phyloP scores from a whole-genome alignment of 2,329 filamentous ascomycete genomes.

The Botrytis sinoallii region DNA sequence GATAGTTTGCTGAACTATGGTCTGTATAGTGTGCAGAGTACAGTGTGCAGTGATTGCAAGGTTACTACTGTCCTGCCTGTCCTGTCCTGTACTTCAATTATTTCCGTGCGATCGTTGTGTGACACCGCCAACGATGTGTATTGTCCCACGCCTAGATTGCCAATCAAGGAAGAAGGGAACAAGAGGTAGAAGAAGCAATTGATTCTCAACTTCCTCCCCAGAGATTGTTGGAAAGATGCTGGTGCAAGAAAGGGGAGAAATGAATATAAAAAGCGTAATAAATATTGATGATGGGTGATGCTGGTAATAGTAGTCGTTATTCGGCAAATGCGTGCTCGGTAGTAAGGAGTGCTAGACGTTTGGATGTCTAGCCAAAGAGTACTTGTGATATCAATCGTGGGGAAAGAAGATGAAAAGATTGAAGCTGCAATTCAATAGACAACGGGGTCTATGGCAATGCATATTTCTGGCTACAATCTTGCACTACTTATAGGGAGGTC shows the following conservation, averaged over 20 bases:
- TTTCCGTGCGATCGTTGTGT: constrained; percentile 14
- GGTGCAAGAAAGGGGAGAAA: too few relatives aligned
- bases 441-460: background rate
- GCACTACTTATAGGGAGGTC: constrained; percentile 2
- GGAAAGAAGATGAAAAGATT: background rate
- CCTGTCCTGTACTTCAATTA: background rate
- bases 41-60: constrained; percentile 5
- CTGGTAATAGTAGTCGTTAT: background rate
- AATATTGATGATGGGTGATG: background rate
- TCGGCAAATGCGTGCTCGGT: background rate
- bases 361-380: background rate
- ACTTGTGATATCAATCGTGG: background rate
- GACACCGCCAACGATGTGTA: constrained; percentile 11
- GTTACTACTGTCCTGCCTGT: constrained; percentile 1
- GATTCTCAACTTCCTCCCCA: background rate
- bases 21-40: background rate
- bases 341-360: constrained; percentile 3
- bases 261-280: background rate
- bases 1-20: background rate
- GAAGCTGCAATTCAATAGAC: constrained; percentile 9
- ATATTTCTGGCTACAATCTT: background rate
- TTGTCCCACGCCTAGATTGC: background rate
- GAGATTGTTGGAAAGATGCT: too few relatives aligned
- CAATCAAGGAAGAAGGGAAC: background rate
- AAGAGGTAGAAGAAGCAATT: background rate